Evolutionary conservation across 371 early-diverging fungal genomes (phyloP).

Genomic region (Lichtheimia ramosa): DNA sequence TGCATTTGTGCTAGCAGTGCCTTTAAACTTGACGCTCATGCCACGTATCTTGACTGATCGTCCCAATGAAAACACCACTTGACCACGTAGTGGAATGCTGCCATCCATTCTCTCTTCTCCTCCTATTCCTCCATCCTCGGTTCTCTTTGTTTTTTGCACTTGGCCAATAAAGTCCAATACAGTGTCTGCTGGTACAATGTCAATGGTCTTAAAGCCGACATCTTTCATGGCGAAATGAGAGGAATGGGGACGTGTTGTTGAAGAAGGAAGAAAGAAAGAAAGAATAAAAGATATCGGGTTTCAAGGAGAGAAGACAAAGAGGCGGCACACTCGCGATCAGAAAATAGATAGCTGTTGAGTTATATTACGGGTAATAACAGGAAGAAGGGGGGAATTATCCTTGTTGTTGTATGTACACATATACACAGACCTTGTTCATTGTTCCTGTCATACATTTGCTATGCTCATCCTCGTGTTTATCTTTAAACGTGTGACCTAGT

Average conservation of each 20-base stretch:
- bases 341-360: too few relatives aligned
- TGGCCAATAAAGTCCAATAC: conserved; percentile 21
- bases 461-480: too few relatives aligned
- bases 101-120: conserved; percentile 6
- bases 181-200: conserved; percentile 18
- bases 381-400: too few relatives aligned
- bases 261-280: too few relatives aligned
- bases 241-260: not conserved
- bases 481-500: too few relatives aligned
- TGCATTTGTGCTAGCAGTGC: conserved; percentile 2
- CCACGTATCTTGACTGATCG: conserved; percentile 21
- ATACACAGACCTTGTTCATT: too few relatives aligned
- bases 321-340: too few relatives aligned
- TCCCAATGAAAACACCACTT: conserved; percentile 17
- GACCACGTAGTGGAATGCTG: conserved; percentile 17
- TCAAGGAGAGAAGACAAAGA: too few relatives aligned
- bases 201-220: conserved; percentile 19
- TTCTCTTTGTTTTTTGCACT: not conserved
- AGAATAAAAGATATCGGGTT: too few relatives aligned
- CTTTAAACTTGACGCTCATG: conserved; percentile 27
- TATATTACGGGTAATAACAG: too few relatives aligned
- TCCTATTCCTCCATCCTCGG: not conserved
- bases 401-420: too few relatives aligned
- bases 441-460: too few relatives aligned
- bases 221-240: conserved; percentile 20